Evolutionary conservation across 2,329 filamentous ascomycete genomes (phyloP), one percentile per base, ranked within the genome.

Genomic region (Scytalidium sp.): DNA sequence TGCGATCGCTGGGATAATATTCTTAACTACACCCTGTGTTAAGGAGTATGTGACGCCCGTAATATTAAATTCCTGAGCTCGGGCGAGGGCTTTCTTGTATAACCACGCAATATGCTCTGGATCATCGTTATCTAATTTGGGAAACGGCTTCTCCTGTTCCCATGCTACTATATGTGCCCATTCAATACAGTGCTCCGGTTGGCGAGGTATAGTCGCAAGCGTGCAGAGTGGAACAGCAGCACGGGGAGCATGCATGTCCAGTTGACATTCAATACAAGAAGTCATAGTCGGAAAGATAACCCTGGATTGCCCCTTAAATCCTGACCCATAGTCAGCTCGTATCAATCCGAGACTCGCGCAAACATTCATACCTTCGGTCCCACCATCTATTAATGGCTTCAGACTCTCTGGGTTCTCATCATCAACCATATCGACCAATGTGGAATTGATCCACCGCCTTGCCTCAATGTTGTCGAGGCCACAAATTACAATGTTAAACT

Each of bases 141-240:
- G 85, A 57, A 93, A 95, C 55, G 87, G 88, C 65, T 87, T 86
- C 63, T 90, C 84, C 59, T 87, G 81, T 54, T 96, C 91, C 94
- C 94, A 99, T 39, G 94, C 94, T 55, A 99, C 97, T 64, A 97
- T 87, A 67, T 97, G 93, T 0, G 94, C 95, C 94, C 94, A 99
- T 72, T 99, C 94, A 63, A 99, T 89, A 67, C 94, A 99, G 72
- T 99, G 94, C 67, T 97, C 92, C 1, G 94, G 94, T 66, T 99
- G 94, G 13, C 94, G 88, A 9, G 94, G 94, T 58, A 99, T 97
- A 17, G 90, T 95, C 15, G 94, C 94, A 50, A 99, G 85, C 3
- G 94, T 99, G 69, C 94, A 99, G 22, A 99, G 85, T 1, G 94
- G 94, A 0, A 99, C 93, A 13, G 94, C 91, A n/a, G 91, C 89